phyloP scores from a whole-genome alignment of 441 rosid genomes.

The Hypseocharis bilobata region DNA sequence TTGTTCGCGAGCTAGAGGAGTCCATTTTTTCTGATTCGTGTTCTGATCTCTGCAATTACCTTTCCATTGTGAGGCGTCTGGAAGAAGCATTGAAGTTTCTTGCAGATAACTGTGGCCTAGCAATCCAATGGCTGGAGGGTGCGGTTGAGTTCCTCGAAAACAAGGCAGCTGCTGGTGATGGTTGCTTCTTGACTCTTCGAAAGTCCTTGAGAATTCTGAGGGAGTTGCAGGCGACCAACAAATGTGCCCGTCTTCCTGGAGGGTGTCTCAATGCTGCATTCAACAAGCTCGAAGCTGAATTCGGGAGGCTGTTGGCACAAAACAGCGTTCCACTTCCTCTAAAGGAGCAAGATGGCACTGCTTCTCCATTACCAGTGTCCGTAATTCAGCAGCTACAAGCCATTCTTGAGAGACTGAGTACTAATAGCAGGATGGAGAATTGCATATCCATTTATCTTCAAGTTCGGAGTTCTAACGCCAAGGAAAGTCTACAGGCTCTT shows the following conservation, averaged over 20 bases:
- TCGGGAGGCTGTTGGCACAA: constrained; percentile 38
- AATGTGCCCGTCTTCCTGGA: constrained; percentile 31
- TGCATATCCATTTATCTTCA: constrained; percentile 32
- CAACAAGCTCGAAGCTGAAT: constrained; percentile 42
- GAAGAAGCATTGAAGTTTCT: constrained; percentile 58
- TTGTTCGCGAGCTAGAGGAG: constrained; percentile 44
- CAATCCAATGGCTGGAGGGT: constrained; percentile 59
- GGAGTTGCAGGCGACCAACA: constrained; percentile 32
- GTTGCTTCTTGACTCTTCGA: constrained; percentile 32
- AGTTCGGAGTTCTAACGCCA: constrained; percentile 33
- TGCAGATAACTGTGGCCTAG: constrained; percentile 47
- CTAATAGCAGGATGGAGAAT: constrained; percentile 27
- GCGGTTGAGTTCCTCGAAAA: constrained; percentile 38
- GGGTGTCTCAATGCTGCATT: constrained; percentile 39
- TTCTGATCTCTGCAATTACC: constrained; percentile 31
- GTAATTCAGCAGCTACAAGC: constrained; percentile 36
- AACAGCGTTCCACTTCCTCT: constrained; percentile 17
- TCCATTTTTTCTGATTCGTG: constrained; percentile 29
- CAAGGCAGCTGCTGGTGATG: constrained; percentile 26
- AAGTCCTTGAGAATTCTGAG: constrained; percentile 33
- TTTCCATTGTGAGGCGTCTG: constrained; percentile 40
- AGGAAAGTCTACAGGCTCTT: constrained; percentile 31
- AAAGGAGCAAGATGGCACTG: not conserved
- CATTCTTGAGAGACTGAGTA: constrained; percentile 34
- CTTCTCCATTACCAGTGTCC: constrained; percentile 18